phyloP scores from a whole-genome alignment of 495 filamentous ascomycete genomes.

The Saxophila tyrrhenica region DNA sequence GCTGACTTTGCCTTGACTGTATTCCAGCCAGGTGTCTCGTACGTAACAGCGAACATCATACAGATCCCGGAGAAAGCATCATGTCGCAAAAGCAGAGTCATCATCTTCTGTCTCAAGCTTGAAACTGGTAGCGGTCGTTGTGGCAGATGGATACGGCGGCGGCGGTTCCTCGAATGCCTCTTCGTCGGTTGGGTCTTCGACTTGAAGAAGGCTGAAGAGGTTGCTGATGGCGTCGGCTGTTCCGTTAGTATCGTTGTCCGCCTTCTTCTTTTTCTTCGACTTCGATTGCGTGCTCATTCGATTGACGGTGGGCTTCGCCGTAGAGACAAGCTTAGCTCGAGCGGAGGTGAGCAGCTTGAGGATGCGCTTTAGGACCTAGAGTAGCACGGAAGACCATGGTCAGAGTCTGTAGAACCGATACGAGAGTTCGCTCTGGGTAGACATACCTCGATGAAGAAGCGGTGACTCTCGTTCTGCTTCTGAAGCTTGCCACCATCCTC shows the following conservation, averaged over 20 bases:
- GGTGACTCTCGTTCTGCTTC: not conserved
- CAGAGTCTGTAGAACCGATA: no score
- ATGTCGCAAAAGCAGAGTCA: slow-evolving; percentile 2
- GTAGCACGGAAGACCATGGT: not conserved
- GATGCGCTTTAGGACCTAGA: not conserved
- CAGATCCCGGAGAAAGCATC: slow-evolving; percentile 3
- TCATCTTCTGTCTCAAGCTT: not conserved
- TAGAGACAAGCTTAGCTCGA: not conserved
- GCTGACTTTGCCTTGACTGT: slow-evolving; percentile 5
- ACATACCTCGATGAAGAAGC: slow-evolving; percentile 3
- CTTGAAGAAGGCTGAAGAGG: not conserved
- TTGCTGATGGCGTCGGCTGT: not conserved
- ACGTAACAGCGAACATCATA: not conserved
- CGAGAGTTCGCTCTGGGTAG: not conserved
- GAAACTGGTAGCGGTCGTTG: not conserved
- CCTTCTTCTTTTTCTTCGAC: not conserved
- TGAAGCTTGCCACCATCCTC: not conserved
- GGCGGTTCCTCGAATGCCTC: not conserved
- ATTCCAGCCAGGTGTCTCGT: not conserved
- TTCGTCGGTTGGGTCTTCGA: not conserved
- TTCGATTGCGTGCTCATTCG: not conserved
- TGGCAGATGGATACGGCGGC: not conserved
- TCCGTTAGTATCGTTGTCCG: not conserved
- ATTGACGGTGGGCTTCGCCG: not conserved
- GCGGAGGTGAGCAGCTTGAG: not conserved